Evolutionary conservation across 2,329 filamentous ascomycete genomes (phyloP).

Genomic region (Reticulascus tulasneorum): DNA sequence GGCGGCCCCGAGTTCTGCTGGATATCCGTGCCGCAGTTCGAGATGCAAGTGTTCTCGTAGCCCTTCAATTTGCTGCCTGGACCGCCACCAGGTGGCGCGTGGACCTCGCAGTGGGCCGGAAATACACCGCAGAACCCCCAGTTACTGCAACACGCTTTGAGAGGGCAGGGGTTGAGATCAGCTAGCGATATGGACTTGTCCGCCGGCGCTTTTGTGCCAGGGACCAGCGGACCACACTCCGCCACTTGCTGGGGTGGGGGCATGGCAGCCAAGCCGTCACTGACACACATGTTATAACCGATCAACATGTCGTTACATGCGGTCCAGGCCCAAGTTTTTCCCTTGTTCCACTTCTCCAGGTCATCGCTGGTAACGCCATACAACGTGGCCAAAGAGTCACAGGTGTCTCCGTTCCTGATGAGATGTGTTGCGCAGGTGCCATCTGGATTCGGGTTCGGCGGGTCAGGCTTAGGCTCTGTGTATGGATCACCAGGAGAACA

Average conservation of each 20-base stretch:
- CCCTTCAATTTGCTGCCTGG: not conserved
- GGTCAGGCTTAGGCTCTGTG: not conserved
- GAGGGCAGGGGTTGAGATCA: constrained; percentile 7
- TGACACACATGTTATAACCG: constrained; percentile 5
- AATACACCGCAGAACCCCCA: constrained; percentile 4
- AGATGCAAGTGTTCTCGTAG: constrained; percentile 10
- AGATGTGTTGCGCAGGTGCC: constrained; percentile 3
- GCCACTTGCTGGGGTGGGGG: constrained; percentile 2
- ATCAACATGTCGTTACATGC: constrained; percentile 1
- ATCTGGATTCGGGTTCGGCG: constrained; percentile 1
- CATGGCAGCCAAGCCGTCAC: constrained; percentile 1
- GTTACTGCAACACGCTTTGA: constrained; percentile 8
- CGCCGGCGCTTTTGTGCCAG: not conserved
- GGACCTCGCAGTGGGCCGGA: not conserved
- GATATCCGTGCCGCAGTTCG: constrained; percentile 18
- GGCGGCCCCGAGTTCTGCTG: constrained; percentile 4
- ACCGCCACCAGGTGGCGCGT: not conserved
- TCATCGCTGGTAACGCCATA: not conserved
- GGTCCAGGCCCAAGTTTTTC: constrained; percentile 6
- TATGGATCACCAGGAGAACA: constrained; percentile 2
- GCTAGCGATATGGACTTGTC: not conserved
- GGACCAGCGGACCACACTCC: constrained; percentile 4
- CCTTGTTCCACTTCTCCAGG: constrained; percentile 4
- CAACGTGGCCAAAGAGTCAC: not conserved
- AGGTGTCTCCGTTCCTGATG: constrained; percentile 1